Conservation (phyloP, 2,329 filamentous ascomycete species). For the Aspergillus pseudoviridinutans region DNA sequence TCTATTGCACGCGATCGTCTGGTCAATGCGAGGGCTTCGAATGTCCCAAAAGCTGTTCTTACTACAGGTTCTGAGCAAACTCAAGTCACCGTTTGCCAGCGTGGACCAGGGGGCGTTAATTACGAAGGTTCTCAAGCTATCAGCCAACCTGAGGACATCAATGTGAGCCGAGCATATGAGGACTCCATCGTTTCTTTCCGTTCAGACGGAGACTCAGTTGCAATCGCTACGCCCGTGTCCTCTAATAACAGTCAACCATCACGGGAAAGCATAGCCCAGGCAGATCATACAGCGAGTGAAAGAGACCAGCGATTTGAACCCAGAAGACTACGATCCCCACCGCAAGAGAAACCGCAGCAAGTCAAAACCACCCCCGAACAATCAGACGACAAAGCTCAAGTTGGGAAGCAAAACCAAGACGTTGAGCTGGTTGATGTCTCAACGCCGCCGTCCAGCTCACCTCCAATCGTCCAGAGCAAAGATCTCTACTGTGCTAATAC, state of each 20-base stretch:
- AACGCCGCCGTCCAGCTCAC: not conserved
- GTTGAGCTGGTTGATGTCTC: not conserved
- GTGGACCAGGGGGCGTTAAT: not conserved
- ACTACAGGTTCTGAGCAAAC: constrained; percentile 3
- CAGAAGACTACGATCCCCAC: not conserved
- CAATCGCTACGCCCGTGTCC: not conserved
- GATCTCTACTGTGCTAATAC: not conserved
- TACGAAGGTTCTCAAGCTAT: not conserved
- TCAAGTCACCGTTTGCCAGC: not conserved
- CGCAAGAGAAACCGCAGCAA: not conserved
- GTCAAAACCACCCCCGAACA: not conserved
- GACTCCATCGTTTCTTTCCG: not conserved
- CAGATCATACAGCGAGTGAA: not conserved
- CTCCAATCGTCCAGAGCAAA: not conserved
- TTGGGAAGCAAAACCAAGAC: not conserved
- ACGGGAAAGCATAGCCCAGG: not conserved
- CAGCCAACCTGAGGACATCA: not conserved
- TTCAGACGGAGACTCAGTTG: not conserved
- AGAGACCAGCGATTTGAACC: not conserved
- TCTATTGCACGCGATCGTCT: constrained; percentile 9
- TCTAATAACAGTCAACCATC: not conserved
- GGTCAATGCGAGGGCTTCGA: constrained; percentile 1
- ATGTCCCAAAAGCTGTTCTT: not conserved
- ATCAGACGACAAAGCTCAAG: too few relatives aligned
- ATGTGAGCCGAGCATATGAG: not conserved